Evolutionary conservation across 495 filamentous ascomycete genomes (phyloP).

Genomic region (Cercophora newfieldiana): DNA sequence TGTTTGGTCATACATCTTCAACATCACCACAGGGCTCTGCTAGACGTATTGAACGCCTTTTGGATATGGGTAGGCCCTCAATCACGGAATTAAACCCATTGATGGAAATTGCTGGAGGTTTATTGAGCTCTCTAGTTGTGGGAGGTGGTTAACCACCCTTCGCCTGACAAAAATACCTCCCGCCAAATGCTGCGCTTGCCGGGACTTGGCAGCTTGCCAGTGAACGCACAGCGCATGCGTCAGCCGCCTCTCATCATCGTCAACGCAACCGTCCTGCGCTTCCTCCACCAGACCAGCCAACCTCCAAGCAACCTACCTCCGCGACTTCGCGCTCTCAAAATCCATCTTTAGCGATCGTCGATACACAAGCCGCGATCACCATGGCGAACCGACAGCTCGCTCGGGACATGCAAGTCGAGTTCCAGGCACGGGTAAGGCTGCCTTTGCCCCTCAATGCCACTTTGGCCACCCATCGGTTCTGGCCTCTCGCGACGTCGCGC

Average conservation of each 20-base stretch:
- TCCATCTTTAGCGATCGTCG: neutral
- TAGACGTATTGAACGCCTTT: too few species aligned
- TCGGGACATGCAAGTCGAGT: constrained; percentile 53
- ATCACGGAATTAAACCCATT: too few species aligned
- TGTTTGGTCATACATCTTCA: too few species aligned
- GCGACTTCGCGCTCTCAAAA: neutral
- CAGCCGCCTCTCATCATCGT: constrained; percentile 1
- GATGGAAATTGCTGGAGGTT: too few species aligned
- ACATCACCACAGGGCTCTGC: too few species aligned
- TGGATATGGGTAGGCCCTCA: too few species aligned
- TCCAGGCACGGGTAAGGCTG: constrained; percentile 48
- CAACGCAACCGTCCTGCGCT: neutral
- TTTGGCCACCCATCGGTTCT: neutral
- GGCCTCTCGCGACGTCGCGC: neutral
- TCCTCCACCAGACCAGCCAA: constrained; percentile 4
- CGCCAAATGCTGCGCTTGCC: neutral
- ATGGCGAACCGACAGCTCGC: constrained; percentile 55
- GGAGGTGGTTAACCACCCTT: too few species aligned
- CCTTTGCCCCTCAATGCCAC: constrained; percentile 2
- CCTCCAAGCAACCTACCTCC: constrained; percentile 15
- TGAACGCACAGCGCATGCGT: constrained; percentile 1
- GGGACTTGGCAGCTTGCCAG: neutral
- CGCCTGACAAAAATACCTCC: too few species aligned
- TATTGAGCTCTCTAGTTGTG: too few species aligned
- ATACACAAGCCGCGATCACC: constrained; percentile 19